Conservation (phyloP, 768 basidiomycete species). For the Macrocybe gigantea region DNA sequence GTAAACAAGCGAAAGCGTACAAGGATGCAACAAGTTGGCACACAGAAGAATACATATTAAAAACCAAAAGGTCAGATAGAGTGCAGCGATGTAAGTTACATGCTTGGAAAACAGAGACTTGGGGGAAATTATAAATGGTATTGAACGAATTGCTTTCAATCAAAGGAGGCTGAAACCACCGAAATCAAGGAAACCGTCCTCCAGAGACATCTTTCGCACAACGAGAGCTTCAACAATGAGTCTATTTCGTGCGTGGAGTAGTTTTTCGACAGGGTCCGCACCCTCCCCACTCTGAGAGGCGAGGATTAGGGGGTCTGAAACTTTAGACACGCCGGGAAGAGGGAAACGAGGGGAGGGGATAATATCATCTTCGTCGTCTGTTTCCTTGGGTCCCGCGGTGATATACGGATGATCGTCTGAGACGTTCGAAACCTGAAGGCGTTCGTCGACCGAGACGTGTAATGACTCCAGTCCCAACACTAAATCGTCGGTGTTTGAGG, state of each 20-base stretch:
- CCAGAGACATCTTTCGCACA: slow-evolving; percentile 68
- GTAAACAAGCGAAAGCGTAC: too few relatives aligned
- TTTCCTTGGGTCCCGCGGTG: not conserved
- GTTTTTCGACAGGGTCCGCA: not conserved
- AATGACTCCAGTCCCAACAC: slow-evolving; percentile 12
- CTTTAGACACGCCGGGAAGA: slow-evolving; percentile 18
- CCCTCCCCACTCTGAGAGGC: slow-evolving; percentile 1
- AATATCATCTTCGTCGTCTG: slow-evolving; percentile 7
- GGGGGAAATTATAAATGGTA: too few relatives aligned
- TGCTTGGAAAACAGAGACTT: too few relatives aligned
- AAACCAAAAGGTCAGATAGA: too few relatives aligned
- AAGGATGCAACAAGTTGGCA: too few relatives aligned
- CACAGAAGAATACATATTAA: too few relatives aligned
- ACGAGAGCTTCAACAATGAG: slow-evolving; percentile 80
- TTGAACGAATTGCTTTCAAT: too few relatives aligned
- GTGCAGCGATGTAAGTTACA: too few relatives aligned
- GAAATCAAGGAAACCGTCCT: slow-evolving; percentile 76
- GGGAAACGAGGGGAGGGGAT: slow-evolving; percentile 34
- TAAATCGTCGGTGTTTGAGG: slow-evolving; percentile 7
- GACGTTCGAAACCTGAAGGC: not conserved
- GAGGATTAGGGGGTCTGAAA: slow-evolving; percentile 14
- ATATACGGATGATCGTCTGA: slow-evolving; percentile 1
- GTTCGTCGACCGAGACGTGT: slow-evolving; percentile 7
- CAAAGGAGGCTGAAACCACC: slow-evolving; percentile 36
- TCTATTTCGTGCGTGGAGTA: slow-evolving; percentile 32